Percentiles rank a stretch among this genome's conserved stretches.
Conservation (phyloP, 2,329 filamentous ascomycete species). For the Aspergillus pseudotamarii region DNA sequence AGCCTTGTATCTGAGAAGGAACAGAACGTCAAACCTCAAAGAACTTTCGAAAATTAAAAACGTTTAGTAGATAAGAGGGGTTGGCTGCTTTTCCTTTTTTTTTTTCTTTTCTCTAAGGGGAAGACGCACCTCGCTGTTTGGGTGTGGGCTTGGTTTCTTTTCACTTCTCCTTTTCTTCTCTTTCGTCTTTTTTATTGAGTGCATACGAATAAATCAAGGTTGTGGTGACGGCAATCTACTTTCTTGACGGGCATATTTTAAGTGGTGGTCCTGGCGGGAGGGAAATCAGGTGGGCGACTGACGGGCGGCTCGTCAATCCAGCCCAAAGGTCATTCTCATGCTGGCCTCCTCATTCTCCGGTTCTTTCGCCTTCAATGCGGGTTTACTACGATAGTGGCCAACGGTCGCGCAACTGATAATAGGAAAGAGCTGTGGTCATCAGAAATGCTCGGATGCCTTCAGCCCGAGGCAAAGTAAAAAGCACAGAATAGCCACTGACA, state of each 20-base stretch:
- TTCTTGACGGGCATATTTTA: neutral
- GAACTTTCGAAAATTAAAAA: neutral
- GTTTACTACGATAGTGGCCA: conserved; percentile 19
- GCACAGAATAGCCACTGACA: neutral
- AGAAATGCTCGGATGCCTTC: neutral
- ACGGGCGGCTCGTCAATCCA: conserved; percentile 3
- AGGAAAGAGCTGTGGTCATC: neutral
- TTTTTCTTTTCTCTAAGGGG: neutral
- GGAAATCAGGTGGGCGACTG: conserved; percentile 2
- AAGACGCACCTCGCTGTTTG: conserved; percentile 20
- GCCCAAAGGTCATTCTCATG: neutral
- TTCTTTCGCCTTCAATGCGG: conserved; percentile 13
- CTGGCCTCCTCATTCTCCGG: conserved; percentile 2
- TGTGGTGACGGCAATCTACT: conserved; percentile 3
- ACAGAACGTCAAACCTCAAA: conserved; percentile 6
- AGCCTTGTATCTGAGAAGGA: conserved; percentile 18
- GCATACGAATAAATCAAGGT: conserved; percentile 6
- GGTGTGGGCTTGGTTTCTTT: neutral
- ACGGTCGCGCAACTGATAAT: neutral
- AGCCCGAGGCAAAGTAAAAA: neutral
- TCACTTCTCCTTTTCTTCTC: conserved; percentile 6
- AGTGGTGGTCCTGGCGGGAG: neutral
- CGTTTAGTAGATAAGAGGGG: conserved; percentile 1
- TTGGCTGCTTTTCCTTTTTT: neutral
- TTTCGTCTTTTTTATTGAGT: conserved; percentile 2